Conservation (phyloP, 208 protist species). For the Trypanosoma rangeli region DNA sequence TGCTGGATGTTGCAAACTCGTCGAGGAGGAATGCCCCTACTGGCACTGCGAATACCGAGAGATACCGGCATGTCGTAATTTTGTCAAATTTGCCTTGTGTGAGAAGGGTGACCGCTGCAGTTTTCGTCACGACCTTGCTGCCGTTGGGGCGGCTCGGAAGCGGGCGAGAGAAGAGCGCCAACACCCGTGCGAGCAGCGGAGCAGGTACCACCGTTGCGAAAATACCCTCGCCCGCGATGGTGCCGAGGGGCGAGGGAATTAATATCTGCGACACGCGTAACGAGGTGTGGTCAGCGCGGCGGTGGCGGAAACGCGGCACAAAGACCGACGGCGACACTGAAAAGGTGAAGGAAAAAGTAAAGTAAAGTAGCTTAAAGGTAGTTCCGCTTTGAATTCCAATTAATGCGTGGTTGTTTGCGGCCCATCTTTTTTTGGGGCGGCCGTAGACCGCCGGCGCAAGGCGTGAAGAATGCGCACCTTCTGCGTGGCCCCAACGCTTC, state of each 20-base stretch:
- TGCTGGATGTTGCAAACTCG: constrained; percentile 41
- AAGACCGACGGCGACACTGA: too few species aligned
- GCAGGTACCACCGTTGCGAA: background rate
- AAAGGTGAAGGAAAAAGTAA: background rate
- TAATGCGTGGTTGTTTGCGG: too few species aligned
- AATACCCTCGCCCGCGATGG: background rate
- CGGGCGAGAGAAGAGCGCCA: constrained; percentile 32
- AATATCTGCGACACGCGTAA: background rate
- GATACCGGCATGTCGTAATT: constrained; percentile 63
- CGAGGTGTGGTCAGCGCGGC: background rate
- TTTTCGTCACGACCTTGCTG: constrained; percentile 70
- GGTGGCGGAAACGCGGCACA: too few species aligned
- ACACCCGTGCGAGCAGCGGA: constrained; percentile 7
- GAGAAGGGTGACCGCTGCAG: constrained; percentile 63
- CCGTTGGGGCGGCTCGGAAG: constrained; percentile 35
- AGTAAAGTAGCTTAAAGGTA: background rate
- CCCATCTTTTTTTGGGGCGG: too few species aligned
- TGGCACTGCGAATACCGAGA: constrained; percentile 72
- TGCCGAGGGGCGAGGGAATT: background rate
- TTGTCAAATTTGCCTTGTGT: constrained; percentile 52
- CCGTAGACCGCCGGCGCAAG: too few species aligned
- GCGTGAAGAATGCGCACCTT: too few species aligned
- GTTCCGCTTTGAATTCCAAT: constrained; percentile 11
- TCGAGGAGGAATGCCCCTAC: constrained; percentile 64
- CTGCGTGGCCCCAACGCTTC: too few species aligned